Percentiles rank a stretch among this genome's conserved stretches.
These are phyloP conservation scores for Debaryomyces subglobosus DNA, from an alignment of 1,139 yeast genomes.

Conservation along the genomic window DNA sequence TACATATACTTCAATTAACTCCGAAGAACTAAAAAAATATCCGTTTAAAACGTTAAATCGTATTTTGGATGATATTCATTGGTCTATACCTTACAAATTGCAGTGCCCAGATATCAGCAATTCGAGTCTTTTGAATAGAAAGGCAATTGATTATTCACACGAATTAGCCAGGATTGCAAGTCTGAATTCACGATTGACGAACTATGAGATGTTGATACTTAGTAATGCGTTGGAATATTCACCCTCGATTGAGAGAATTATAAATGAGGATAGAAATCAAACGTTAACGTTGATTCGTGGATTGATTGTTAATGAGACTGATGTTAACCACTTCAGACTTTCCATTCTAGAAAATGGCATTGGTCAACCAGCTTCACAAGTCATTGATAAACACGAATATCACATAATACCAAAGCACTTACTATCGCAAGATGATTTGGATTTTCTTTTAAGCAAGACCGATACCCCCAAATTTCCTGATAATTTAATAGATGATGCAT, in stretches of 20 bases:
- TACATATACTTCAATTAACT: neutral
- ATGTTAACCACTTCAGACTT: constrained; percentile 37
- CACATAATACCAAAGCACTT: constrained; percentile 31
- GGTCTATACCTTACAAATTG: constrained; percentile 35
- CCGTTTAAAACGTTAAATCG: constrained; percentile 69
- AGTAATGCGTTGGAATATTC: constrained; percentile 38
- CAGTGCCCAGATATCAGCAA: constrained; percentile 14
- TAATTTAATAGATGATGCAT: constrained; percentile 38
- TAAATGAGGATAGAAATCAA: constrained; percentile 24
- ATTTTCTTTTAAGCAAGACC: constrained; percentile 14
- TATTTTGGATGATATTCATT: constrained; percentile 63
- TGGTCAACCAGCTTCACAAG: constrained; percentile 1
- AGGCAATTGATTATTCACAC: constrained; percentile 40
- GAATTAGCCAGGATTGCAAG: constrained; percentile 26
- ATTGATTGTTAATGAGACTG: constrained; percentile 26
- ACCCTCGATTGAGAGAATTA: constrained; percentile 29
- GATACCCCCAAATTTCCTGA: constrained; percentile 12
- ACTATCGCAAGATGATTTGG: constrained; percentile 33
- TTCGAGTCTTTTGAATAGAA: constrained; percentile 29
- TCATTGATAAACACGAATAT: constrained; percentile 38
- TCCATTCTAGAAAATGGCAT: constrained; percentile 28
- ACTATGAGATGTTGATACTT: constrained; percentile 30
- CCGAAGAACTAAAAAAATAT: constrained; percentile 16
- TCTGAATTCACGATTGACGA: constrained; percentile 13
- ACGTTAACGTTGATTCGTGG: constrained; percentile 37